phyloP scores from a whole-genome alignment of 2,329 filamentous ascomycete species.

The Fusarium tanahbumbuense region DNA sequence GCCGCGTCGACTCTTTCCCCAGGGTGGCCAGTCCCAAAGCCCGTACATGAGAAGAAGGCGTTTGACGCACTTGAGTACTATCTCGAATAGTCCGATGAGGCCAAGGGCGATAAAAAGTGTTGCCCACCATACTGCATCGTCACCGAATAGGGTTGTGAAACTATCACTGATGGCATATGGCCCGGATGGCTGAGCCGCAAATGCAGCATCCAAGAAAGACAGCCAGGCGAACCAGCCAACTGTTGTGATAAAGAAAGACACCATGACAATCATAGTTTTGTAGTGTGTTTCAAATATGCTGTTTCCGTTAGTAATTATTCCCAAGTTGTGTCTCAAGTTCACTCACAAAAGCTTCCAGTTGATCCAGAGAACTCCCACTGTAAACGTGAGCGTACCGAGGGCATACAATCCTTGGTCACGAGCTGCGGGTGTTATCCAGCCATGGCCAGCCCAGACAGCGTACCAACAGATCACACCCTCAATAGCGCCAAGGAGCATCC shows the following conservation, averaged over 20 bases:
- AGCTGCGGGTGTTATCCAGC: constrained; percentile 60
- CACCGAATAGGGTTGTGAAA: constrained; percentile 75
- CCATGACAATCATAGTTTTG: constrained; percentile 73
- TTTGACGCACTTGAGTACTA: constrained; percentile 65
- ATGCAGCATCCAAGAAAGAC: constrained; percentile 74
- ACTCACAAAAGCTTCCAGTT: constrained; percentile 80
- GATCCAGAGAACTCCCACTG: constrained; percentile 76
- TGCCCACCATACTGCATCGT: constrained; percentile 79
- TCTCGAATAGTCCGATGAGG: constrained; percentile 72
- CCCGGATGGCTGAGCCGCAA: constrained; percentile 60
- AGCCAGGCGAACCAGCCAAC: constrained; percentile 81
- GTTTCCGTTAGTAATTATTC: constrained; percentile 37
- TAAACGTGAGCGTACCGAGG: constrained; percentile 78
- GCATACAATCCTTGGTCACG: constrained; percentile 78
- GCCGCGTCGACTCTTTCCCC: constrained; percentile 51
- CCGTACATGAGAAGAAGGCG: constrained; percentile 60
- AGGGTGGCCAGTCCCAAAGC: constrained; percentile 61
- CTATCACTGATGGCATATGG: constrained; percentile 76
- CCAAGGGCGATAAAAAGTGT: constrained; percentile 73
- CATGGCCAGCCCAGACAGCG: constrained; percentile 65
- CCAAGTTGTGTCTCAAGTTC: not conserved
- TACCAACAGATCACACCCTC: constrained; percentile 83
- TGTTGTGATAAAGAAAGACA: constrained; percentile 68
- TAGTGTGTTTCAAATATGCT: constrained; percentile 81
- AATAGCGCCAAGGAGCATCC: constrained; percentile 79